Percentiles rank a stretch among this genome's conserved stretches.
Conservation (phyloP, 169 alveolate species). For the Eimeria falciformis region DNA sequence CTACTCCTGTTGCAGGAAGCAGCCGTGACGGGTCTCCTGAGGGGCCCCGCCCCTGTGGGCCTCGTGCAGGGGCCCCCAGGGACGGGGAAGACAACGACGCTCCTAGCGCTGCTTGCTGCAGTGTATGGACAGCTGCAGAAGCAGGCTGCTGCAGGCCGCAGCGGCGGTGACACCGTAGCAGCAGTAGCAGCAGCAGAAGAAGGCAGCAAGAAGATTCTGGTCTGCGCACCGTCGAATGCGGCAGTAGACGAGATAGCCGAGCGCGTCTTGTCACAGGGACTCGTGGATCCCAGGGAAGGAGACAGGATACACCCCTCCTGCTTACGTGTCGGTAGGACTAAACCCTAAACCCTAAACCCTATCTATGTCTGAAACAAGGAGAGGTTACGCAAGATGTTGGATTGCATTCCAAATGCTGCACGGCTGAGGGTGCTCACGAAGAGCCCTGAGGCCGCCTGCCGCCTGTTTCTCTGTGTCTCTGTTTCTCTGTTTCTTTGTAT, state of each 20-base stretch:
- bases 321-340: conserved; percentile 50
- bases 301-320: conserved; percentile 41
- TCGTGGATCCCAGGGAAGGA: conserved; percentile 29
- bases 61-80: conserved; percentile 99
- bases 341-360: not conserved
- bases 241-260: conserved; percentile 97
- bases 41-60: conserved; percentile 83
- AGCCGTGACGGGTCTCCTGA: conserved; percentile 58
- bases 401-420: too few relatives aligned
- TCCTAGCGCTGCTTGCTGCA: conserved; percentile 94
- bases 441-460: too few relatives aligned
- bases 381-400: too few relatives aligned
- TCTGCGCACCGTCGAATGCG: conserved; percentile 98
- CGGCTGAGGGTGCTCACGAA: too few relatives aligned
- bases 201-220: conserved; percentile 83
- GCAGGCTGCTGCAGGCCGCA: not conserved
- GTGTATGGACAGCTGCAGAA: conserved; percentile 75
- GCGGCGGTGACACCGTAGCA: not conserved
- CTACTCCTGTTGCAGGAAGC: conserved; percentile 54
- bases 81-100: conserved; percentile 98
- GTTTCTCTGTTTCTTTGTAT: too few relatives aligned
- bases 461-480: too few relatives aligned
- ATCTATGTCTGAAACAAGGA: too few relatives aligned
- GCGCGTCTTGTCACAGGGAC: conserved; percentile 80
- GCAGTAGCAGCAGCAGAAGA: not conserved